Percentiles rank a stretch among this genome's conserved stretches.
Evolutionary conservation across 495 filamentous ascomycete species (phyloP).

Genomic region (Lasiosphaeria hispida): DNA sequence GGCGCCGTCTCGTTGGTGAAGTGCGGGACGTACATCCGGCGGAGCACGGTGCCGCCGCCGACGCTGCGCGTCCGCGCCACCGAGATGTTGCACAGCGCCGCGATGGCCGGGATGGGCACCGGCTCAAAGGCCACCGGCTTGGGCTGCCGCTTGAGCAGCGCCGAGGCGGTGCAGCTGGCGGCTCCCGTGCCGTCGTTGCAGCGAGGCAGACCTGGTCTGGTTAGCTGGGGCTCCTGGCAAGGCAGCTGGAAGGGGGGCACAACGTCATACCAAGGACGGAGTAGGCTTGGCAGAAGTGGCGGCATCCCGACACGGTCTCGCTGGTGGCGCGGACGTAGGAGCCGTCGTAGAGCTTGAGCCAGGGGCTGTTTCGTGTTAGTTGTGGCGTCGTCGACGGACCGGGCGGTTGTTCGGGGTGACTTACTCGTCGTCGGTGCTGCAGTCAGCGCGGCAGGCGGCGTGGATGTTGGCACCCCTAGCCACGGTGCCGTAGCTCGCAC

Average conservation of each 20-base stretch:
- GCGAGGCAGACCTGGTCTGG: slow-evolving; percentile 7
- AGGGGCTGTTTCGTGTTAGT: slow-evolving; percentile 1
- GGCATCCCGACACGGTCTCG: slow-evolving; percentile 6
- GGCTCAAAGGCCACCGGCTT: neutral
- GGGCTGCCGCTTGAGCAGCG: neutral
- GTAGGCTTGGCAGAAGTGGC: slow-evolving; percentile 7
- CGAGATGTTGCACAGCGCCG: neutral
- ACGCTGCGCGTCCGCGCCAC: neutral
- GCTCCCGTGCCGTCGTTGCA: neutral
- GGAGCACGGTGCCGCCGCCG: too few relatives aligned
- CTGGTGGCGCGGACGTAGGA: slow-evolving; percentile 7
- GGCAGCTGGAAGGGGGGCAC: neutral
- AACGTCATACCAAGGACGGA: neutral
- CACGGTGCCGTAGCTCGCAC: slow-evolving; percentile 3
- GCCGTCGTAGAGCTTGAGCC: slow-evolving; percentile 15
- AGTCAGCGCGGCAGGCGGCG: slow-evolving; percentile 14
- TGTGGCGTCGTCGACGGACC: neutral
- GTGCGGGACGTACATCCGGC: too few relatives aligned
- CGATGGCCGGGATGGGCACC: neutral
- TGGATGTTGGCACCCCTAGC: slow-evolving; percentile 1
- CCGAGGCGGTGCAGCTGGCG: neutral
- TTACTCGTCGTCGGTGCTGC: slow-evolving; percentile 16
- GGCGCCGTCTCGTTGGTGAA: too few relatives aligned
- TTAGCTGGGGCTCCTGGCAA: neutral
- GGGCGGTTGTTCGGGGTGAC: neutral